Conservation (phyloP, 768 basidiomycete genomes). For the Nidularia sp. region DNA sequence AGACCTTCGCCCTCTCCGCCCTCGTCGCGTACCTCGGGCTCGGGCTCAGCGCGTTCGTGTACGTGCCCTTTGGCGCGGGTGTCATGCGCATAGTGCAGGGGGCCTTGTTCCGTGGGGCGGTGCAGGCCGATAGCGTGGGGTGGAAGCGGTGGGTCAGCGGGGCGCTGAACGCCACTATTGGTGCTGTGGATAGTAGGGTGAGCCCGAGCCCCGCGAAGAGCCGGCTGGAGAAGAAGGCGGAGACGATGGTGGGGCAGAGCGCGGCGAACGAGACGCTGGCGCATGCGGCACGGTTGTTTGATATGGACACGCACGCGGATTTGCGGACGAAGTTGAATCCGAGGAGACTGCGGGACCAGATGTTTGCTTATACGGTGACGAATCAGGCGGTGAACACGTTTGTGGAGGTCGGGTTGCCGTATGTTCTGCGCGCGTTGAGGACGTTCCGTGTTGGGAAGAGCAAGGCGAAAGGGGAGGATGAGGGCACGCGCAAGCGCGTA, state of each 20-base stretch:
- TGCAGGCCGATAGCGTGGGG: conserved; percentile 9
- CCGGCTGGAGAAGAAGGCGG: conserved; percentile 35
- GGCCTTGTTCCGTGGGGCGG: conserved; percentile 31
- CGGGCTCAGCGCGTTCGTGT: conserved; percentile 91
- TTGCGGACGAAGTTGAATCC: conserved; percentile 62
- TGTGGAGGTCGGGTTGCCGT: conserved; percentile 80
- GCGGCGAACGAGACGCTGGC: too few species aligned
- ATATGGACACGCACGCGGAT: conserved; percentile 1
- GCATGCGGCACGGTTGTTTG: neutral
- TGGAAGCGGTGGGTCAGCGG: conserved; percentile 12
- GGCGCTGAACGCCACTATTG: conserved; percentile 22
- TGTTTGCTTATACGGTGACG: conserved; percentile 91
- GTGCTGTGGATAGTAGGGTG: too few species aligned
- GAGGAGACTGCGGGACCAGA: conserved; percentile 76
- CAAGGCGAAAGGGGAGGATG: conserved; percentile 25
- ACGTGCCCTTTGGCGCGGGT: conserved; percentile 88
- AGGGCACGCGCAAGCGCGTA: conserved; percentile 44
- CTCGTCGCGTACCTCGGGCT: conserved; percentile 91
- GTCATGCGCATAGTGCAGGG: conserved; percentile 62
- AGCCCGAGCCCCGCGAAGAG: conserved; percentile 35
- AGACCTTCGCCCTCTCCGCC: conserved; percentile 84
- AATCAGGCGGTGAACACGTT: conserved; percentile 81
- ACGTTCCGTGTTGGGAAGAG: conserved; percentile 30
- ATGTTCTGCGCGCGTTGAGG: conserved; percentile 56
- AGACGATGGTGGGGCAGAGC: too few species aligned